Evolutionary conservation across 148 eudicot species (phyloP).

Genomic region (Pharnaceum exiguum): DNA sequence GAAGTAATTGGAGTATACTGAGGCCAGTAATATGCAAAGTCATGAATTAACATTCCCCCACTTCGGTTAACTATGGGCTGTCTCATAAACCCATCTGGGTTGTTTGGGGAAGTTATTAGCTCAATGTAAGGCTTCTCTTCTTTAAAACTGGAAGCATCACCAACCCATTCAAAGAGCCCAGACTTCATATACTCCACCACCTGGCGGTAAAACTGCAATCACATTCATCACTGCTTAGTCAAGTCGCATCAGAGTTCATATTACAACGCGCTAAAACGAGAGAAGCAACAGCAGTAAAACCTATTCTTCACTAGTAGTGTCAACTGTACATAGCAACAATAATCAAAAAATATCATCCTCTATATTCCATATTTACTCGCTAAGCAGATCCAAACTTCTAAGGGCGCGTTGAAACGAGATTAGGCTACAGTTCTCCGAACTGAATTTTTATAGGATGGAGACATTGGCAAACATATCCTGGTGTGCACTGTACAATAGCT

Average conservation of each 20-base stretch:
- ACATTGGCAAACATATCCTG: no score
- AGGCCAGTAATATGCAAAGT: slow-evolving; percentile 97
- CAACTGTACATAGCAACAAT: background rate
- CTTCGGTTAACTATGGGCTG: slow-evolving; percentile 56
- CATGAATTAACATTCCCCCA: slow-evolving; percentile 68
- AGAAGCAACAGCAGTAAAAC: no score
- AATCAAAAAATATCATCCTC: background rate
- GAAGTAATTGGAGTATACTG: slow-evolving; percentile 80
- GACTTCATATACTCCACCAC: slow-evolving; percentile 79
- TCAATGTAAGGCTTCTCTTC: slow-evolving; percentile 77
- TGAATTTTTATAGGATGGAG: no score
- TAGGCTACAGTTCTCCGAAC: no score
- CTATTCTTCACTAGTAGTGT: no score
- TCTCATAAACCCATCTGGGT: slow-evolving; percentile 84
- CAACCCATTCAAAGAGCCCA: slow-evolving; percentile 92
- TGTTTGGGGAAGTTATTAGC: slow-evolving; percentile 94
- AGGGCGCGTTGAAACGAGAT: no score
- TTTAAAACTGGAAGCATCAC: slow-evolving; percentile 57
- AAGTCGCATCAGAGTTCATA: no score
- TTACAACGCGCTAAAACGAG: no score
- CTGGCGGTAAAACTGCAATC: slow-evolving; percentile 73
- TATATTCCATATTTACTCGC: no score
- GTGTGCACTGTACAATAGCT: no score
- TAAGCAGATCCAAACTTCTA: background rate
- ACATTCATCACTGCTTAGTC: background rate